Percentiles rank a stretch among this genome's conserved stretches.
Conservation (phyloP, 176 grass and related monocot species). For the Paspalum notatum region DNA sequence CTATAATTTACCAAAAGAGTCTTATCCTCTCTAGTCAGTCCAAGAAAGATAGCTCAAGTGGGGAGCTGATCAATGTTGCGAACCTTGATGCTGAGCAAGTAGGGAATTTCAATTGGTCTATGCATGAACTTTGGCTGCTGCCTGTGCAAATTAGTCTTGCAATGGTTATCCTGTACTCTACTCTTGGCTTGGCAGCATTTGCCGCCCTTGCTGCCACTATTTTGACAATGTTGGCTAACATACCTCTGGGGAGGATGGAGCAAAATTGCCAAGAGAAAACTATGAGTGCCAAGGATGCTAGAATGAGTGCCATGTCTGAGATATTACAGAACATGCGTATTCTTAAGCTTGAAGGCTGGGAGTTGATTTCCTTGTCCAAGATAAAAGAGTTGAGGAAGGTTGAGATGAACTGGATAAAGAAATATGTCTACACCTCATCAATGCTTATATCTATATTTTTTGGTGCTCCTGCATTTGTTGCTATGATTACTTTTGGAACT, state of each 20-base stretch:
- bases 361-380: slow-evolving; percentile 76
- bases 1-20: slow-evolving; percentile 67
- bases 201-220: slow-evolving; percentile 53
- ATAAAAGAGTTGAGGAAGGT: slow-evolving; percentile 62
- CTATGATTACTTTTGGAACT: slow-evolving; percentile 61
- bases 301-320: slow-evolving; percentile 81
- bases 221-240: slow-evolving; percentile 60
- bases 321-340: slow-evolving; percentile 76
- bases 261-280: slow-evolving; percentile 62
- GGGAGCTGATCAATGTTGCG: slow-evolving; percentile 77
- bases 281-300: slow-evolving; percentile 72
- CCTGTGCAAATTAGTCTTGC: slow-evolving; percentile 62
- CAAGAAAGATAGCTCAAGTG: slow-evolving; percentile 61
- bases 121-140: slow-evolving; percentile 80
- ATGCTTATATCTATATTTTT: slow-evolving; percentile 62
- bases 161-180: slow-evolving; percentile 66
- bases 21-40: slow-evolving; percentile 61
- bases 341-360: slow-evolving; percentile 91
- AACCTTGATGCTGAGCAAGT: slow-evolving; percentile 63
- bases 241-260: slow-evolving; percentile 53
- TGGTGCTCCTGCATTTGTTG: slow-evolving; percentile 72
- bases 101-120: slow-evolving; percentile 57
- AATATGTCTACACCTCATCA: slow-evolving; percentile 50
- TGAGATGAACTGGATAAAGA: slow-evolving; percentile 69
- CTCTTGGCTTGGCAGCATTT: slow-evolving; percentile 55